These are phyloP conservation scores for Musa acuminata DNA, from an alignment of 176 grass and related monocot species.

Conservation along the genomic window DNA sequence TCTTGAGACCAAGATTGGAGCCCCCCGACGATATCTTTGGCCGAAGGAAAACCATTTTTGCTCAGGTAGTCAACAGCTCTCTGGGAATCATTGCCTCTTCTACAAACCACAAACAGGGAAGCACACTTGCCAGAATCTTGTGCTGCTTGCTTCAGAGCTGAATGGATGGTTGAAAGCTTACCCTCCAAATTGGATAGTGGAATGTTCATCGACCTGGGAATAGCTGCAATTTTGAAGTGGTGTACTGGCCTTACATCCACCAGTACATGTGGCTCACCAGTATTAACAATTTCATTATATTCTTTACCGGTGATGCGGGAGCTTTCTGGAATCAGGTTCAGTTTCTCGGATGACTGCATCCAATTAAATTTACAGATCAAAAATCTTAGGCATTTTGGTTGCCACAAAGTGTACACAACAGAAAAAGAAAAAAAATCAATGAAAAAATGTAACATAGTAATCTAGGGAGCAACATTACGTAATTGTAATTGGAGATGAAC, in stretches of 20 bases:
- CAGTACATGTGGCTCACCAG: slow-evolving; percentile 42
- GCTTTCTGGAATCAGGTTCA: slow-evolving; percentile 42
- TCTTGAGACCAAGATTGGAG: slow-evolving; percentile 64
- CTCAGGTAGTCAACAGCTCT: slow-evolving; percentile 50
- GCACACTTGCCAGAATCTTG: slow-evolving; percentile 7
- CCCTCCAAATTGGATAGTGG: slow-evolving; percentile 49
- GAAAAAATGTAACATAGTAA: background rate
- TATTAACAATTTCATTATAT: slow-evolving; percentile 51
- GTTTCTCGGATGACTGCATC: slow-evolving; percentile 40
- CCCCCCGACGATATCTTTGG: slow-evolving; percentile 71
- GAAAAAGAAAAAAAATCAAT: background rate
- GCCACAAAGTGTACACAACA: too few species aligned
- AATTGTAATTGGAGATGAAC: too few species aligned
- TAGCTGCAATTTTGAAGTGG: slow-evolving; percentile 76
- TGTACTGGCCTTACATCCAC: slow-evolving; percentile 67
- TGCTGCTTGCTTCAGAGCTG: slow-evolving; percentile 27
- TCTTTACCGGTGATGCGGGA: slow-evolving; percentile 50
- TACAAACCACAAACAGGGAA: slow-evolving; percentile 56
- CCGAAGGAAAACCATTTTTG: slow-evolving; percentile 44
- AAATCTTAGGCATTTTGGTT: background rate
- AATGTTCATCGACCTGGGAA: slow-evolving; percentile 59
- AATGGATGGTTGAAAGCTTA: slow-evolving; percentile 40
- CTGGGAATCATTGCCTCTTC: slow-evolving; percentile 86
- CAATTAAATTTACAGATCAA: background rate
- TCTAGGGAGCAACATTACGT: too few species aligned